phyloP scores from a whole-genome alignment of 2,329 filamentous ascomycete genomes.

The Hymenoscyphus salicellus region DNA sequence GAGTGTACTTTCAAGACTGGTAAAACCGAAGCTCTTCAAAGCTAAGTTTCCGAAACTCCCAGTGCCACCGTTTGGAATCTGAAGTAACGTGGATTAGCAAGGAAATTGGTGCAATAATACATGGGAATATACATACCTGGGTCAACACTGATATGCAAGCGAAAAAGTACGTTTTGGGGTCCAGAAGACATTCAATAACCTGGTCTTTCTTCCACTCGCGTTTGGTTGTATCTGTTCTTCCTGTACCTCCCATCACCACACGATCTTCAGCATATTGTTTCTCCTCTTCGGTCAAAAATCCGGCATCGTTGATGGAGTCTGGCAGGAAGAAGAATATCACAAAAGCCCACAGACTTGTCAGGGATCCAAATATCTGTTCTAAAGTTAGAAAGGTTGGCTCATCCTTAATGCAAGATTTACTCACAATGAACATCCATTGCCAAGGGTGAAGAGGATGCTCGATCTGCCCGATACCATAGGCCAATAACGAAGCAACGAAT shows the following conservation, averaged over 20 bases:
- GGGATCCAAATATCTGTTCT: constrained; percentile 45
- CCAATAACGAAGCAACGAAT: constrained; percentile 50
- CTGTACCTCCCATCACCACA: constrained; percentile 50
- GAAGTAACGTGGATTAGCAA: background rate
- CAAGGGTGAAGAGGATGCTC: constrained; percentile 46
- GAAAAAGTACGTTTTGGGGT: constrained; percentile 58
- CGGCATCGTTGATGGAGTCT: constrained; percentile 52
- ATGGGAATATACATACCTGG: constrained; percentile 33
- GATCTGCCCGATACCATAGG: constrained; percentile 56
- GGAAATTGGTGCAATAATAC: constrained; percentile 9
- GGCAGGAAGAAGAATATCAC: constrained; percentile 49
- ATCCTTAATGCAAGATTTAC: background rate
- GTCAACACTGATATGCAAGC: constrained; percentile 51
- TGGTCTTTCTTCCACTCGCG: constrained; percentile 50
- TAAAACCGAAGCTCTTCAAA: constrained; percentile 39
- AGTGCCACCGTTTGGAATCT: constrained; percentile 60
- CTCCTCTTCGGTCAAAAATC: constrained; percentile 56
- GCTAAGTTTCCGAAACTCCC: constrained; percentile 54
- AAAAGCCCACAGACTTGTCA: constrained; percentile 47
- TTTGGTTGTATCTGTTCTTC: constrained; percentile 45
- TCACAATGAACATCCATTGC: constrained; percentile 54
- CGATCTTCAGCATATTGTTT: constrained; percentile 45
- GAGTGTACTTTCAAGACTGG: constrained; percentile 35
- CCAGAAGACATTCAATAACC: constrained; percentile 50
- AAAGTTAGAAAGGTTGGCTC: constrained; percentile 1